Evolutionary conservation across 768 basidiomycete genomes (phyloP), one percentile per base, ranked within the genome.

Genomic region (Phallus indusiatus): DNA sequence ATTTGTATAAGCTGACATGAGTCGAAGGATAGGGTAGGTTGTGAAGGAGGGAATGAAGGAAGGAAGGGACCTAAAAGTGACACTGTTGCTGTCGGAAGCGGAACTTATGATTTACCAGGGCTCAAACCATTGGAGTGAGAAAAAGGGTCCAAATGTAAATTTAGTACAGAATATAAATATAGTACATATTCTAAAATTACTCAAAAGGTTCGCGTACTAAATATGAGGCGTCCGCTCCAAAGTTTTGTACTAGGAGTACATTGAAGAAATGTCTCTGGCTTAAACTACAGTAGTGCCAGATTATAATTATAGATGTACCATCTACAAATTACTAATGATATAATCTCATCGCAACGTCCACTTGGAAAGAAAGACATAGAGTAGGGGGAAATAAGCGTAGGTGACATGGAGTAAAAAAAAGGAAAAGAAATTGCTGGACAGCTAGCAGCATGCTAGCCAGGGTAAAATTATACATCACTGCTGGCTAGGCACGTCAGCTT

Each of bases 1-100:
- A 47, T 37, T 56, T 18, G 59, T 37, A 42, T 60, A 59, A 47
- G 12, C 9, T 12, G 48, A 17, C 57, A 59, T 59, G 16, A 34
- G 47, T 12, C 1, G n/a, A 28, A 37, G 21, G 48, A 46, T 5
- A 48, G 36, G 7, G 3, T 1, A 12, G 47, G 55, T 17, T 46
- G 55, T 22, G 33, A 59, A 34, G 48, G 57, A 14, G 17, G 22
- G 50, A 59, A 20, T 12, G 18, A 20, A 36, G 6, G 1, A 21
- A 28, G 49, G 16, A 22, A 18, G 8, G n/a, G 17, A 49, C 4
- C 7, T 20, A 21, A 8, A 51, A 33, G 50, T 24, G n/a, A 48
- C 28, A 36, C 49, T 34, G 35, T 21, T 36, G 57, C 18, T 50
- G 28, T 33, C 18, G 22, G 42, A 42, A 42, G 42, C 42, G 42